Percentiles rank a stretch among this genome's conserved stretches.
Evolutionary conservation across 257 asterid species (phyloP).

Genomic region (Catharanthus roseus): DNA sequence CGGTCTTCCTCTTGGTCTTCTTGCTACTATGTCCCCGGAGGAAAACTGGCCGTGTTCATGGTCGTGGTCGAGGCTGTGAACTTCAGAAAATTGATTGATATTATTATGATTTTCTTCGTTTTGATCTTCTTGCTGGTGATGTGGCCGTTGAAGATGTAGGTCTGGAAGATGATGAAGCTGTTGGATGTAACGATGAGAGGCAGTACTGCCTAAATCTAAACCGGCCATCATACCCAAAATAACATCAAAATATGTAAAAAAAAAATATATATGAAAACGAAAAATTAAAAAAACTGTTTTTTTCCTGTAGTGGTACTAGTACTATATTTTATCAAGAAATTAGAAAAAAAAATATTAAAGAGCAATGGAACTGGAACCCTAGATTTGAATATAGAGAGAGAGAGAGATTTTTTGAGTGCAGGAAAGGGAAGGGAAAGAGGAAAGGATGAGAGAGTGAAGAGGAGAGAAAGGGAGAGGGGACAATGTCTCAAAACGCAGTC

Average conservation of each 20-base stretch:
- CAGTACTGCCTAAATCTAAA: constrained; percentile 68
- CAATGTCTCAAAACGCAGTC: constrained; percentile 5
- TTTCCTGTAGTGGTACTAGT: not conserved
- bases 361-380: constrained; percentile 16
- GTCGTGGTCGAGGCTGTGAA: too few relatives aligned
- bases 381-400: constrained; percentile 19
- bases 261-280: not conserved
- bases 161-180: constrained; percentile 41
- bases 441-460: not conserved
- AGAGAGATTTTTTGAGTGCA: constrained; percentile 19
- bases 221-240: constrained; percentile 65
- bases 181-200: constrained; percentile 56
- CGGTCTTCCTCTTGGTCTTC: constrained; percentile 56
- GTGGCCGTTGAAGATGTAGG: constrained; percentile 17
- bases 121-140: constrained; percentile 4
- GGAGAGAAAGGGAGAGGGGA: constrained; percentile 10
- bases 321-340: constrained; percentile 11
- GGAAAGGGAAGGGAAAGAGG: constrained; percentile 13
- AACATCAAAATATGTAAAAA: constrained; percentile 10
- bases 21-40: constrained; percentile 41
- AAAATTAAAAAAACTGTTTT: not conserved
- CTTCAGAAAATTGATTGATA: too few relatives aligned
- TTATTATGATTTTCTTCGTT: too few relatives aligned
- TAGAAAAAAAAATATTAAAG: not conserved
- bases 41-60: too few relatives aligned